Percentiles rank a stretch among this genome's conserved stretches.
These are phyloP conservation scores for Daldinia loculata DNA, from an alignment of 495 filamentous ascomycete genomes.

Conservation along the genomic window DNA sequence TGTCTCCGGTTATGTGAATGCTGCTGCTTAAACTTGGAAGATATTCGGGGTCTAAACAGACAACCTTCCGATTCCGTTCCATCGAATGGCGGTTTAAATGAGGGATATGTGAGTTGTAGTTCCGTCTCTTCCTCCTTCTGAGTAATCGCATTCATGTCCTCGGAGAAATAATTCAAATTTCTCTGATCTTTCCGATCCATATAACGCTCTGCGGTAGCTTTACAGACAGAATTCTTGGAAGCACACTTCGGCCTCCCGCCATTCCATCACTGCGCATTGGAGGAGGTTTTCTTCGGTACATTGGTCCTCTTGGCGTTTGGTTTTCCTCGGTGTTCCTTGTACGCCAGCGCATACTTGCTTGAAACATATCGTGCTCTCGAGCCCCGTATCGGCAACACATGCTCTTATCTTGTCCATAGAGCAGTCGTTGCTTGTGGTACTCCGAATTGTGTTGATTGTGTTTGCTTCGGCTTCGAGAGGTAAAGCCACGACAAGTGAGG, in stretches of 20 bases:
- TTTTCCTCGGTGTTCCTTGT: constrained; percentile 2
- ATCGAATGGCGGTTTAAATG: not conserved
- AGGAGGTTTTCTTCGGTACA: constrained; percentile 40
- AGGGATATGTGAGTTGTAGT: not conserved
- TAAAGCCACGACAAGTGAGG: constrained; percentile 20
- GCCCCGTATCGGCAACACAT: constrained; percentile 35
- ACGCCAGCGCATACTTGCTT: constrained; percentile 26
- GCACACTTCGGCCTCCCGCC: constrained; percentile 36
- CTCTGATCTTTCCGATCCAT: not conserved
- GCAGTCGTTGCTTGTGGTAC: constrained; percentile 14
- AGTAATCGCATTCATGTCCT: not conserved
- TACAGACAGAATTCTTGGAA: constrained; percentile 40
- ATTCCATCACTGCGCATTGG: constrained; percentile 36
- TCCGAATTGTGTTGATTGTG: not conserved
- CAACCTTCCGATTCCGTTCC: not conserved
- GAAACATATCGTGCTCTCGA: constrained; percentile 39
- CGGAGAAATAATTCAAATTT: not conserved
- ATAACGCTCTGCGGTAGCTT: not conserved
- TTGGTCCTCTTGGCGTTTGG: constrained; percentile 37
- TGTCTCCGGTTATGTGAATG: not conserved
- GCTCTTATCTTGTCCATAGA: constrained; percentile 26
- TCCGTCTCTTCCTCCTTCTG: not conserved
- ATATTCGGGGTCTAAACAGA: not conserved
- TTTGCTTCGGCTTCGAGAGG: constrained; percentile 13
- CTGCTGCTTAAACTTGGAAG: not conserved